phyloP scores from a whole-genome alignment of 1,139 yeast species.

The Protomyces inundatus region DNA sequence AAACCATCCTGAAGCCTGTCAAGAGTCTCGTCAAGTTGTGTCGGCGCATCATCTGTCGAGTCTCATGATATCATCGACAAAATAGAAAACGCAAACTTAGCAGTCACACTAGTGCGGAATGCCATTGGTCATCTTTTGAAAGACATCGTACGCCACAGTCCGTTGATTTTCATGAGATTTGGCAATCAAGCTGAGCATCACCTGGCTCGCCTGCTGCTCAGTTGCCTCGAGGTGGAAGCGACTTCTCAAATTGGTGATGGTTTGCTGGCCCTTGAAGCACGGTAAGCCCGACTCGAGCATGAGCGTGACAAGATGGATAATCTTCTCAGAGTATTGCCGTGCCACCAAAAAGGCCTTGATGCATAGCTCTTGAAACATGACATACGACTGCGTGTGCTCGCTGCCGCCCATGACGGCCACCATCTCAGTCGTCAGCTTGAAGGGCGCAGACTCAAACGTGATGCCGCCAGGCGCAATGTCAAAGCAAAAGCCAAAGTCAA shows the following conservation, averaged over 20 bases:
- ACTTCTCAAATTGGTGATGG: constrained; percentile 67
- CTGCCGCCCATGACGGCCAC: constrained; percentile 90
- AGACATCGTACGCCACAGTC: constrained; percentile 95
- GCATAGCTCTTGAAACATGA: constrained; percentile 92
- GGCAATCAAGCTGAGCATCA: constrained; percentile 67
- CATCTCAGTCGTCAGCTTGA: constrained; percentile 95
- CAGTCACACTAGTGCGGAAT: constrained; percentile 13
- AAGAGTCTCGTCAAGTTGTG: too few species aligned
- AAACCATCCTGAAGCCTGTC: background rate
- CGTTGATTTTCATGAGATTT: constrained; percentile 82
- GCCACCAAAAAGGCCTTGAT: constrained; percentile 87
- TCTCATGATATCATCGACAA: too few species aligned
- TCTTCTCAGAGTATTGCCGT: constrained; percentile 82
- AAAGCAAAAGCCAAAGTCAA: constrained; percentile 97
- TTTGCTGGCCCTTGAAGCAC: constrained; percentile 78
- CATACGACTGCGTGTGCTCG: constrained; percentile 75
- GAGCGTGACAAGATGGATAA: constrained; percentile 78
- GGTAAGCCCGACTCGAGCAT: constrained; percentile 96
- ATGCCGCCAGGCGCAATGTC: constrained; percentile 99
- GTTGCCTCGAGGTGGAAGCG: constrained; percentile 77
- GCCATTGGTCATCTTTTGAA: constrained; percentile 58
- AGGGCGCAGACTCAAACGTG: constrained; percentile 93
- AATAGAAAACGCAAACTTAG: background rate
- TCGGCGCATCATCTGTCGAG: too few species aligned
- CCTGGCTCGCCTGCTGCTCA: constrained; percentile 79